Evolutionary conservation across 2,329 filamentous ascomycete species (phyloP).

Genomic region (Diplodia seriata): DNA sequence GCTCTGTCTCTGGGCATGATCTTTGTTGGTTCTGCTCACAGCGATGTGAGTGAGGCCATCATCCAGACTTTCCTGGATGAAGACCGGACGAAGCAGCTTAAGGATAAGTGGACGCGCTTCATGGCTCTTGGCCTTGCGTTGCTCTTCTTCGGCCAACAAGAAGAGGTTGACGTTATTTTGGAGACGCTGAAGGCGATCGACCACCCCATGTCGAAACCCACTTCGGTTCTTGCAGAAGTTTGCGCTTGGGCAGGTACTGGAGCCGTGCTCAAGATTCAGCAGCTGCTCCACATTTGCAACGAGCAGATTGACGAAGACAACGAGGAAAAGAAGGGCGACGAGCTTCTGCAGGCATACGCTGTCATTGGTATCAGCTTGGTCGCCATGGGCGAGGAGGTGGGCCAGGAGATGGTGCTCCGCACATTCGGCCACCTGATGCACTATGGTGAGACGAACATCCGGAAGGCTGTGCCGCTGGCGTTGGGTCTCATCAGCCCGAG

Average conservation of each 20-base stretch:
- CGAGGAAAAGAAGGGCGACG: constrained; percentile 88
- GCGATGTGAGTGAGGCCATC: constrained; percentile 90
- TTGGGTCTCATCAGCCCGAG: constrained; percentile 97
- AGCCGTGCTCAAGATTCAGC: constrained; percentile 95
- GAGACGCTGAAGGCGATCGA: constrained; percentile 97
- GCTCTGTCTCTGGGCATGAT: constrained; percentile 88
- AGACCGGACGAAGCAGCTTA: constrained; percentile 86
- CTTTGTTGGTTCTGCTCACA: constrained; percentile 90
- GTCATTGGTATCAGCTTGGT: constrained; percentile 93
- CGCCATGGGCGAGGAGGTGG: constrained; percentile 97
- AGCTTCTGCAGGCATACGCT: constrained; percentile 93
- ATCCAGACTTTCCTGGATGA: constrained; percentile 93
- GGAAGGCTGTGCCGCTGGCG: constrained; percentile 91
- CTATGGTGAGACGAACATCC: constrained; percentile 96
- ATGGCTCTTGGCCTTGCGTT: constrained; percentile 92
- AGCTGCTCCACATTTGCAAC: constrained; percentile 96
- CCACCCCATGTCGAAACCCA: constrained; percentile 96
- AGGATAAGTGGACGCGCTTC: constrained; percentile 98
- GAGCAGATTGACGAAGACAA: constrained; percentile 95
- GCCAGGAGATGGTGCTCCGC: constrained; percentile 97
- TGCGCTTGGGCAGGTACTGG: constrained; percentile 98
- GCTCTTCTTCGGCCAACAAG: constrained; percentile 94
- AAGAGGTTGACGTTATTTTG: constrained; percentile 97
- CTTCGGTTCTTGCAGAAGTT: constrained; percentile 90
- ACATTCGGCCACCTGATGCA: constrained; percentile 99